Evolutionary conservation across 1,284 basidiomycete species (phyloP).

Genomic region (Naganishia sp.): DNA sequence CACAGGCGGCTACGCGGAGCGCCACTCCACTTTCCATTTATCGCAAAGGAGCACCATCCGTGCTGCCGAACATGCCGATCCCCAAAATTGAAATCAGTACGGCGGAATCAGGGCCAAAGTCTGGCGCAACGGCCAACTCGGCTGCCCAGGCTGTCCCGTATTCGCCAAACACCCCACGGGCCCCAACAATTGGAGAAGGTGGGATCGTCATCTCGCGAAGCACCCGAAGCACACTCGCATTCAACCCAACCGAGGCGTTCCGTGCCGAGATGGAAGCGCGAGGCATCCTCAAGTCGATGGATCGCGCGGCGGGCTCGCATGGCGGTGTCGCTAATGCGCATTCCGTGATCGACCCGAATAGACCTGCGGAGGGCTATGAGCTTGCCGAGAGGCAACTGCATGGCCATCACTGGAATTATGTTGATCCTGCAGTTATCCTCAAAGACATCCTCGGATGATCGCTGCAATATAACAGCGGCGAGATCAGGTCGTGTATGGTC

Average conservation of each 20-base stretch:
- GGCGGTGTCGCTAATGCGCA: conserved; percentile 7
- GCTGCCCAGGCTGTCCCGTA: conserved; percentile 1
- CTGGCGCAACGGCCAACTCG: background rate
- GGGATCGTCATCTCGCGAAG: conserved; percentile 10
- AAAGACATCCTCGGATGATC: conserved; percentile 49
- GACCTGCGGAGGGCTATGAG: conserved; percentile 36
- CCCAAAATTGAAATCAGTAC: conserved; percentile 15
- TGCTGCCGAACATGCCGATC: conserved; percentile 4
- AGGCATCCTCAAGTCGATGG: conserved; percentile 19
- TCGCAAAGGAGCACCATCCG: conserved; percentile 15
- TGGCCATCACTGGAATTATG: conserved; percentile 54
- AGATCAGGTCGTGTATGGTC: no score
- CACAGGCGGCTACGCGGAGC: conserved; percentile 9
- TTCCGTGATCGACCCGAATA: background rate
- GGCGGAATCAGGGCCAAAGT: background rate
- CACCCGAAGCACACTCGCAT: background rate
- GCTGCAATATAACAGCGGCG: background rate
- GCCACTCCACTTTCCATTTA: conserved; percentile 7
- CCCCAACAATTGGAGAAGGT: conserved; percentile 2
- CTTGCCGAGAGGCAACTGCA: conserved; percentile 31
- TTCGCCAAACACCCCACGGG: conserved; percentile 6
- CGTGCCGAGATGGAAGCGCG: conserved; percentile 18
- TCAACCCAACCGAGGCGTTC: conserved; percentile 20
- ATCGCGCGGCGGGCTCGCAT: conserved; percentile 13
- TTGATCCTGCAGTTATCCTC: conserved; percentile 52